phyloP scores from a whole-genome alignment of 345 rosid genomes.

The Moricandia arvensis region DNA sequence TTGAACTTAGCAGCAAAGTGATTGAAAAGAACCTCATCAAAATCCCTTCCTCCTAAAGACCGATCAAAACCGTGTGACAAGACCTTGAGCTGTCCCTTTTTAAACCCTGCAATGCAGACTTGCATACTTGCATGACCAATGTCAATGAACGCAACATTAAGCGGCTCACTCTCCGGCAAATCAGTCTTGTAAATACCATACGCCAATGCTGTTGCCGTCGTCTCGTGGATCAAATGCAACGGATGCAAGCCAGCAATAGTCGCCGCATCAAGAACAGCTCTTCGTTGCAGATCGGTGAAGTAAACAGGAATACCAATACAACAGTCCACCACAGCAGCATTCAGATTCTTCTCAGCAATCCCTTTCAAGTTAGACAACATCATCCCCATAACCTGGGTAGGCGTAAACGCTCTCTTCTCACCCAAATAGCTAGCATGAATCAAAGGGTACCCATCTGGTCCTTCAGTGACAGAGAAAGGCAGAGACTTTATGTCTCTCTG shows the following conservation, averaged over 20 bases:
- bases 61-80: constrained; percentile 79
- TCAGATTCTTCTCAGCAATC: constrained; percentile 84
- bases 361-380: constrained; percentile 71
- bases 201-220: constrained; percentile 92
- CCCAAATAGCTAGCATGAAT: constrained; percentile 82
- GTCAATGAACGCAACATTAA: constrained; percentile 90
- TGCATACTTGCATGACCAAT: constrained; percentile 94
- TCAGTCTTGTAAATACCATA: constrained; percentile 98
- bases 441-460: constrained; percentile 87
- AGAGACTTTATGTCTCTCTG: constrained; percentile 77
- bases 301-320: constrained; percentile 93
- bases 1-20: constrained; percentile 80
- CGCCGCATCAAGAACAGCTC: constrained; percentile 94
- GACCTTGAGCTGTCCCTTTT: constrained; percentile 77
- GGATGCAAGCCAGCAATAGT: constrained; percentile 93
- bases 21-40: constrained; percentile 83
- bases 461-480: constrained; percentile 70
- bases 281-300: constrained; percentile 87
- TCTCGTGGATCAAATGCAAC: constrained; percentile 80
- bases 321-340: constrained; percentile 87
- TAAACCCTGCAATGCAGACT: constrained; percentile 84
- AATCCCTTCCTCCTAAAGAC: constrained; percentile 92
- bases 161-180: constrained; percentile 74
- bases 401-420: constrained; percentile 69
- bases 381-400: constrained; percentile 95